These are phyloP conservation scores for Spathaspora sp. DNA, from an alignment of 805 yeast genomes.

Conservation along the genomic window DNA sequence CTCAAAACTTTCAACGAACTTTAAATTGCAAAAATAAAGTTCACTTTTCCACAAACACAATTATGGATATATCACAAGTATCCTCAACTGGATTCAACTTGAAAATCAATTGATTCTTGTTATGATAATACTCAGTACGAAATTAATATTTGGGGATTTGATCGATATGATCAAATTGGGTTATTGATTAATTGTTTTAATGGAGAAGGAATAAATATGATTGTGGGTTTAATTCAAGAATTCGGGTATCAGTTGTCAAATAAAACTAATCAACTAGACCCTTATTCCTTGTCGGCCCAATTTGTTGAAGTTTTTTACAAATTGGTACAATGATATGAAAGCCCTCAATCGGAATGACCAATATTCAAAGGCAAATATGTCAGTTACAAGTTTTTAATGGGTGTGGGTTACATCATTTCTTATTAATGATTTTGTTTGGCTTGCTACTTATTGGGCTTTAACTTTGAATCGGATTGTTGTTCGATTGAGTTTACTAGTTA, in stretches of 20 bases:
- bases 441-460: not conserved
- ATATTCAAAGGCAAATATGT: conserved; percentile 1
- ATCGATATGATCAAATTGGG: conserved; percentile 3
- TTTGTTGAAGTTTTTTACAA: conserved; percentile 3
- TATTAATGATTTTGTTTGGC: not conserved
- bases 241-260: conserved; percentile 3
- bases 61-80: too few species aligned
- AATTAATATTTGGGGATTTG: conserved; percentile 6
- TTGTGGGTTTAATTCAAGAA: conserved; percentile 1
- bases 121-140: conserved; percentile 1
- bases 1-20: too few species aligned
- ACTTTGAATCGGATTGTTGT: not conserved
- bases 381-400: conserved; percentile 1
- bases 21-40: too few species aligned
- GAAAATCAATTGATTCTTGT: conserved; percentile 2
- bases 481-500: not conserved
- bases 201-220: conserved; percentile 6
- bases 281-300: not conserved
- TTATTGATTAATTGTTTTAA: not conserved
- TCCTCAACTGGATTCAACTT: not conserved
- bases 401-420: not conserved
- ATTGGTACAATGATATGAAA: not conserved
- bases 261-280: conserved; percentile 1
- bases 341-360: not conserved
- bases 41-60: too few species aligned